Percentiles rank a stretch among this genome's conserved stretches.
phyloP scores from a whole-genome alignment of 345 rosid species.

The Citrus hindsii region DNA sequence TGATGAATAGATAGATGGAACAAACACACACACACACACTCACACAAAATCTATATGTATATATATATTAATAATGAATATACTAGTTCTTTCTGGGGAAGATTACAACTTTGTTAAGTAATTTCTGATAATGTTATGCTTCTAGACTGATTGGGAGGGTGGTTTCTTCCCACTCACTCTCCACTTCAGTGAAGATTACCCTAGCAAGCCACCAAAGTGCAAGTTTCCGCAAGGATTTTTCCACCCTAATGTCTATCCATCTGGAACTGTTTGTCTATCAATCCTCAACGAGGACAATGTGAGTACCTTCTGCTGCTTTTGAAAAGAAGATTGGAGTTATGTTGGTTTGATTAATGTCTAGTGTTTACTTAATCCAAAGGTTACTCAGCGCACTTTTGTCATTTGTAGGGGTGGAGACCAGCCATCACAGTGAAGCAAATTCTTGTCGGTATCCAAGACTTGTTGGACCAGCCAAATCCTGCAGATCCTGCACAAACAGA shows the following conservation, averaged over 20 bases:
- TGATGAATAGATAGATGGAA: not conserved
- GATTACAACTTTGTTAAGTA: not conserved
- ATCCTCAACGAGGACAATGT: slow-evolving; percentile 87
- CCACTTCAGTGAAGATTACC: slow-evolving; percentile 83
- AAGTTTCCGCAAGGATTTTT: slow-evolving; percentile 80
- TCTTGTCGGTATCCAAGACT: slow-evolving; percentile 86
- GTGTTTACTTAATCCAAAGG: not conserved
- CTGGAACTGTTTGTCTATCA: slow-evolving; percentile 89
- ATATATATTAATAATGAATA: too few species aligned
- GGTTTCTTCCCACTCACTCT: slow-evolving; percentile 77
- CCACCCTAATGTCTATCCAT: slow-evolving; percentile 91
- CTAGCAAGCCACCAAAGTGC: slow-evolving; percentile 92
- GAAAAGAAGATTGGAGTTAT: not conserved
- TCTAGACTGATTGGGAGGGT: slow-evolving; percentile 93
- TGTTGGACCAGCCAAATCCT: slow-evolving; percentile 85
- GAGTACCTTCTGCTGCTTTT: slow-evolving; percentile 24
- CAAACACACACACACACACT: too few species aligned
- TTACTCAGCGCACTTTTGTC: slow-evolving; percentile 1
- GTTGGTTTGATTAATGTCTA: not conserved
- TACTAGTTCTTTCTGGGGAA: not conserved
- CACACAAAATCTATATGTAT: too few species aligned
- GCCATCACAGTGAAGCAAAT: slow-evolving; percentile 91
- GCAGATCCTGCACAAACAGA: slow-evolving; percentile 91
- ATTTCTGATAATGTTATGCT: slow-evolving; percentile 8
- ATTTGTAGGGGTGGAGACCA: slow-evolving; percentile 83